Evolutionary conservation across 176 grass and related monocot species (phyloP).

Genomic region (Neostapfia colusana): DNA sequence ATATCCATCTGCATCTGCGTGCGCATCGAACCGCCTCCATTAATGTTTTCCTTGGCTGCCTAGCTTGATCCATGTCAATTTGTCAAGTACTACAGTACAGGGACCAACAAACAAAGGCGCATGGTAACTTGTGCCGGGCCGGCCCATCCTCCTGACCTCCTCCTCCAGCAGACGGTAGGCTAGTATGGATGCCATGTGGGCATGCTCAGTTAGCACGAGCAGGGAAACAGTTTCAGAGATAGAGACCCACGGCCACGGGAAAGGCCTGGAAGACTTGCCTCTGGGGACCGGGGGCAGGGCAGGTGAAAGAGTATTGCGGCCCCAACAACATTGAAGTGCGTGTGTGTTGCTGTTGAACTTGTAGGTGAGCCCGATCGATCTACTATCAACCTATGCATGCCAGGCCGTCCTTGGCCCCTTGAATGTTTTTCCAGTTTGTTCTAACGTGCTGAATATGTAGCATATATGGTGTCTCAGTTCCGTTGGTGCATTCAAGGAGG

Average conservation of each 20-base stretch:
- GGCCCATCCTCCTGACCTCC: not conserved
- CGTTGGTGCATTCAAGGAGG: not conserved
- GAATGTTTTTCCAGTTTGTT: not conserved
- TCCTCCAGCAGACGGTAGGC: not conserved
- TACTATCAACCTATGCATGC: not conserved
- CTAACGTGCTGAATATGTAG: too few species aligned
- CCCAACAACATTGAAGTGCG: not conserved
- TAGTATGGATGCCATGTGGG: not conserved
- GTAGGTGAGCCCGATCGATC: not conserved
- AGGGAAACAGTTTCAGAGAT: not conserved
- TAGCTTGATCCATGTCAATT: not conserved
- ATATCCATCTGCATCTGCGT: not conserved
- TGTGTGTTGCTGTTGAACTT: not conserved
- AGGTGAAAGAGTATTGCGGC: too few species aligned
- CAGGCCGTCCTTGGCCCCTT: not conserved
- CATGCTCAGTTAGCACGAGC: not conserved
- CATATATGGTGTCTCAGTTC: too few species aligned
- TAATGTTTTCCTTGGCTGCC: not conserved
- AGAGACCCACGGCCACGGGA: not conserved
- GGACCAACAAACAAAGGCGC: not conserved
- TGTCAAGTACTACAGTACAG: not conserved
- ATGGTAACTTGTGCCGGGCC: not conserved
- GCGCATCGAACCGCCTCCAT: not conserved
- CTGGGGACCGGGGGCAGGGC: too few species aligned
- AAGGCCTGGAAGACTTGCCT: not conserved